These are phyloP conservation scores for Elsinoe fawcettii DNA, from an alignment of 2,329 filamentous ascomycete genomes.

Conservation along the genomic window DNA sequence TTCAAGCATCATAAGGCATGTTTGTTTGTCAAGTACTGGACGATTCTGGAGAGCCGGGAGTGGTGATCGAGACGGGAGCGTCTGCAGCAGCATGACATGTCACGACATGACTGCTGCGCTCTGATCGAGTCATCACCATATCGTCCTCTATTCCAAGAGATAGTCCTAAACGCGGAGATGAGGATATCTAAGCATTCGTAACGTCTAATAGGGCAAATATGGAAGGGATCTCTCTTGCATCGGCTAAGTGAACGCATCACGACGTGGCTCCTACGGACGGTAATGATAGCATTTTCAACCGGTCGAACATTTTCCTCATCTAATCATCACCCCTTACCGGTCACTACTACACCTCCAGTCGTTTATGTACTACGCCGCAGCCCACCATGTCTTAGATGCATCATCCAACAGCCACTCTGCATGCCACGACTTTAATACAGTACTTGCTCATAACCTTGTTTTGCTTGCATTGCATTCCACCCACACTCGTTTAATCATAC, in stretches of 20 bases:
- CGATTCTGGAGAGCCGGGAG: no score
- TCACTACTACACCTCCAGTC: conserved; percentile 10
- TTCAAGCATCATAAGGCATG: neutral
- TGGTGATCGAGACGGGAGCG: no score
- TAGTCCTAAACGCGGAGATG: neutral
- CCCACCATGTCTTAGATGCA: neutral
- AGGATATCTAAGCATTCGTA: neutral
- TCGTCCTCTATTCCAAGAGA: neutral
- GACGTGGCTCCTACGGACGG: neutral
- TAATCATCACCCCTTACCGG: conserved; percentile 15
- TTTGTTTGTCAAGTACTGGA: neutral
- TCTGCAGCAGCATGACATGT: no score
- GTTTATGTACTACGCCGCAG: conserved; percentile 14
- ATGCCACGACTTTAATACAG: conserved; percentile 11
- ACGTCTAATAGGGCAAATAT: conserved; percentile 4
- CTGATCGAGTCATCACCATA: neutral
- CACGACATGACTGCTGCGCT: neutral
- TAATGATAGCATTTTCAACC: conserved; percentile 11
- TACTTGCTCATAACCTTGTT: conserved; percentile 7
- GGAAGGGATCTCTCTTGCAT: neutral
- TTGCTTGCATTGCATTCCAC: conserved; percentile 15
- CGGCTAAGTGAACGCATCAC: conserved; percentile 7
- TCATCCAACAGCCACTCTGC: conserved; percentile 11
- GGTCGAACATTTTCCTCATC: conserved; percentile 11
- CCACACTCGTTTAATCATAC: conserved; percentile 15